Evolutionary conservation across 768 basidiomycete genomes (phyloP), one percentile per base, ranked within the genome.

Genomic region (Kwoniella europaea): DNA sequence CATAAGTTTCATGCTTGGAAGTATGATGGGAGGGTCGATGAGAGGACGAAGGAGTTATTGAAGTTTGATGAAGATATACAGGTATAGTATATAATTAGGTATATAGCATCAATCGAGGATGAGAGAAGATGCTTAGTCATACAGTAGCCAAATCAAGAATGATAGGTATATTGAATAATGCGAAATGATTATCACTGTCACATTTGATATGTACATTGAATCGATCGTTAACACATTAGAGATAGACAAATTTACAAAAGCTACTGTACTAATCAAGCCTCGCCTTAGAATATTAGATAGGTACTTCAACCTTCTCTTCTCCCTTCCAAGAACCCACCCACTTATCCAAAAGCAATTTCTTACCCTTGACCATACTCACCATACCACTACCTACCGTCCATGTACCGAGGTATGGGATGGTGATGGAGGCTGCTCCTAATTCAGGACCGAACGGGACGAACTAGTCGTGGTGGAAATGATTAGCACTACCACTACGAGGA

Each of bases 321-420:
- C 73, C 65, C 75, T 79, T 83, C 93, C 94, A 82, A 89, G 90
- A 84, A 3, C 93, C 90, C 71, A 87, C 83, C 52, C 93, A 88
- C 22, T 88, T 79, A 10, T 88, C 86, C 44, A 97, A 92, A 69
- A 88, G 84, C 92, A 96, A 94, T 68, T 92, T 91, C 79, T 88
- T 88, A 18, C 93, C 94, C 0, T 91, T 92, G 2, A 93, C 90
- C 4, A 91, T 91, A 84, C 96, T 95, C 42, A 94, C 87, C 93
- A 96, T 94, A 79, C 94, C 93, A 91, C 89, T 89, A 10, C 93
- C 93, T 24, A 90, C 91, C n/a, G 90, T 92, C 67, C 94, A 81
- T 27, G 93, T 94, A 84, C 96, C 95, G 91, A 98, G 94, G 85
- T 94, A 54, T 7, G 73, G 74, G 2, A 79, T 22, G 10, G 71